Evolutionary conservation across 2,329 filamentous ascomycete genomes (phyloP).

Genomic region (Neocucurbitaria cava): DNA sequence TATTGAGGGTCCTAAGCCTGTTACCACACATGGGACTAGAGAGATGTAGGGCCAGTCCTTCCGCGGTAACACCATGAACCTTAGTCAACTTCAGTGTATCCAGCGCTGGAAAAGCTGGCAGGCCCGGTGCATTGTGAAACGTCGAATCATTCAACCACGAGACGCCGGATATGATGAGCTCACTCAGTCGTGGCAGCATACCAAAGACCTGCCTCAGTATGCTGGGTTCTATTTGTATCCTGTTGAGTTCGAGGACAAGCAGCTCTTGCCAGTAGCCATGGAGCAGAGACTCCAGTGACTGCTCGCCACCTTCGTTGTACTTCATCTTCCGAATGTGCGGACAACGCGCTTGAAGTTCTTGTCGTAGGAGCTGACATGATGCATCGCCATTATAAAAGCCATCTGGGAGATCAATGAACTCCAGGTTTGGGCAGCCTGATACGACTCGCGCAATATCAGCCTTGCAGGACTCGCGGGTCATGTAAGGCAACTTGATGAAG

Average conservation of each 20-base stretch:
- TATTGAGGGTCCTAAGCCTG: slow-evolving; percentile 70
- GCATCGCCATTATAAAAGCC: slow-evolving; percentile 85
- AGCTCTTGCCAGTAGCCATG: slow-evolving; percentile 73
- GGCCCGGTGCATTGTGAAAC: slow-evolving; percentile 69
- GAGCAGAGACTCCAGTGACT: slow-evolving; percentile 73
- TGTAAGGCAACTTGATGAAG: slow-evolving; percentile 90
- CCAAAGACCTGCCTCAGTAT: slow-evolving; percentile 75
- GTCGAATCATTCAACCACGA: slow-evolving; percentile 76
- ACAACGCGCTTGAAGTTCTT: slow-evolving; percentile 85
- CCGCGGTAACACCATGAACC: slow-evolving; percentile 72
- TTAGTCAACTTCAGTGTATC: slow-evolving; percentile 76
- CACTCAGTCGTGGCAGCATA: slow-evolving; percentile 70
- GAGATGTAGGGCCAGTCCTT: slow-evolving; percentile 74
- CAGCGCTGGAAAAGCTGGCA: slow-evolving; percentile 77
- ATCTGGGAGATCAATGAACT: slow-evolving; percentile 89
- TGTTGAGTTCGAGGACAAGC: slow-evolving; percentile 74
- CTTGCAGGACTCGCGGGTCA: slow-evolving; percentile 88
- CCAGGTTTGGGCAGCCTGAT: slow-evolving; percentile 81
- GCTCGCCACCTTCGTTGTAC: slow-evolving; percentile 79
- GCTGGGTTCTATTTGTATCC: slow-evolving; percentile 72
- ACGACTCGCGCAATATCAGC: slow-evolving; percentile 85
- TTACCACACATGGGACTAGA: slow-evolving; percentile 62
- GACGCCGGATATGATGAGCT: slow-evolving; percentile 76
- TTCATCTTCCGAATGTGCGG: slow-evolving; percentile 88
- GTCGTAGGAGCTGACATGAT: slow-evolving; percentile 74